A percentile compares a stretch with the other conserved stretches of the same genome.
phyloP scores from a whole-genome alignment of 306 rosid genomes.

The Malus fusca region DNA sequence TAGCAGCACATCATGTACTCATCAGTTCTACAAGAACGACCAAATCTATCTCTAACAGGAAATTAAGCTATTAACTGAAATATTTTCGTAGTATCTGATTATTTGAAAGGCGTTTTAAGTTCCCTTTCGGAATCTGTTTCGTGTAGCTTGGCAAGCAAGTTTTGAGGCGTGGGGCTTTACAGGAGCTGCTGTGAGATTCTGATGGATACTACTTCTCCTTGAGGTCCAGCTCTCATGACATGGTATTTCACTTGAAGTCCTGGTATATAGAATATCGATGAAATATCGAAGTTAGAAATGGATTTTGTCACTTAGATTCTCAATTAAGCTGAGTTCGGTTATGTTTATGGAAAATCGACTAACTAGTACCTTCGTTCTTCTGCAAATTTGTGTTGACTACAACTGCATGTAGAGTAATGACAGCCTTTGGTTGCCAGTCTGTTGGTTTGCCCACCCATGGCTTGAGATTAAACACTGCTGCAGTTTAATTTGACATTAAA shows the following conservation, averaged over 20 bases:
- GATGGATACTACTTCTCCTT: constrained; percentile 76
- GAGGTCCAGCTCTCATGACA: constrained; percentile 73
- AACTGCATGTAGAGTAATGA: constrained; percentile 72
- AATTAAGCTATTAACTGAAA: background rate
- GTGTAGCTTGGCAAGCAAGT: background rate
- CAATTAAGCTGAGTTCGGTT: background rate
- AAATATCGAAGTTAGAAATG: background rate
- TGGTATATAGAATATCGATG: constrained; percentile 19
- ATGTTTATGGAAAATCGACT: background rate
- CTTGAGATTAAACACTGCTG: constrained; percentile 68
- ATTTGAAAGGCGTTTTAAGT: background rate
- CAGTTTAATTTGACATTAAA: constrained; percentile 28
- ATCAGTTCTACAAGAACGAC: background rate
- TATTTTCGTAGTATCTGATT: background rate
- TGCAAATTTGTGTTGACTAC: constrained; percentile 94
- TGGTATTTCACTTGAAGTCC: constrained; percentile 89
- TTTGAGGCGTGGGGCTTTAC: constrained; percentile 26
- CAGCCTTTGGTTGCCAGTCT: constrained; percentile 98
- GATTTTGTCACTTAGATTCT: background rate
- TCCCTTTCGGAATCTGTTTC: background rate
- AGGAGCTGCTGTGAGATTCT: constrained; percentile 95
- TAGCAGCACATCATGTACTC: background rate
- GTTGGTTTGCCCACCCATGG: constrained; percentile 26
- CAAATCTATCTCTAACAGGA: background rate
- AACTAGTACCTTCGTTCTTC: constrained; percentile 65